These are phyloP conservation scores for Alternaria triticimaculans DNA, from an alignment of 2,329 filamentous ascomycete genomes.

Conservation along the genomic window DNA sequence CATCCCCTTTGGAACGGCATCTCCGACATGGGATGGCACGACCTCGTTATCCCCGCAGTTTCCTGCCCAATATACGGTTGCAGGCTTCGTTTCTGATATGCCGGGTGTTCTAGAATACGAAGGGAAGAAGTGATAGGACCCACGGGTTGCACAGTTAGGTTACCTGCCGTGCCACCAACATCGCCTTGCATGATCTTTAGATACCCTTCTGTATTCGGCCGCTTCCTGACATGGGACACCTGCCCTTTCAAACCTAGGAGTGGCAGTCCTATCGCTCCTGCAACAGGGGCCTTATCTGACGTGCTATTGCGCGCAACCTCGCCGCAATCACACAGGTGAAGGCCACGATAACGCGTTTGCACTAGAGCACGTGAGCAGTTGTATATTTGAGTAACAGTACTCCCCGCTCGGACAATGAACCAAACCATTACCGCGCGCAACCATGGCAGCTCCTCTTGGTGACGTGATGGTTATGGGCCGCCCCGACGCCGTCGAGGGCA, in stretches of 20 bases:
- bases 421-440: neutral
- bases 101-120: neutral
- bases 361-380: neutral
- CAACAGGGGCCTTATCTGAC: conserved; percentile 1
- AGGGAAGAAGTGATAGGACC: neutral
- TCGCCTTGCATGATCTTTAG: neutral
- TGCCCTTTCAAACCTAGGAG: conserved; percentile 16
- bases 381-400: neutral
- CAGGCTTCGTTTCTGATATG: neutral
- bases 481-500: conserved; percentile 16
- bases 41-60: neutral
- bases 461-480: conserved; percentile 16
- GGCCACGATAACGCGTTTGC: conserved; percentile 1
- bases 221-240: conserved; percentile 4
- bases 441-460: conserved; percentile 18
- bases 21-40: neutral
- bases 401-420: neutral
- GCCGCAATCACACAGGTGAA: conserved; percentile 6
- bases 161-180: neutral
- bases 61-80: neutral
- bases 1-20: neutral
- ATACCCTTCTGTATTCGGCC: neutral
- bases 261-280: neutral
- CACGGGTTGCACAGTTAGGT: neutral
- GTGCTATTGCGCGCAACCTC: conserved; percentile 2